These are phyloP conservation scores for Cercophora samala DNA, from an alignment of 495 filamentous ascomycete genomes.

Conservation along the genomic window DNA sequence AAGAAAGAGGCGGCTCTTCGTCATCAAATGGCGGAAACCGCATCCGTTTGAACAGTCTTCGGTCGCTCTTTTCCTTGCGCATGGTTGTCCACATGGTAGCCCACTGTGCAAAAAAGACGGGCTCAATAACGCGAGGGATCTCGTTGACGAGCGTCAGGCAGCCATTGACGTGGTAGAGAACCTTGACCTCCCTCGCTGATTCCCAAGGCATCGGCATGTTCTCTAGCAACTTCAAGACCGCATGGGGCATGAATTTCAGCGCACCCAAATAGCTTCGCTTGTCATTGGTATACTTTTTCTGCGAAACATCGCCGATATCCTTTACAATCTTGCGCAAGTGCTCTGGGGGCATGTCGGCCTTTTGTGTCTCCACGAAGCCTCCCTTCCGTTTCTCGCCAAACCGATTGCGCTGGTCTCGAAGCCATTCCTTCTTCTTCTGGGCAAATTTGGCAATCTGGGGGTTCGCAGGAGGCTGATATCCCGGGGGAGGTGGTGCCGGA, in stretches of 20 bases:
- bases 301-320: slow-evolving; percentile 98
- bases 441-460: slow-evolving; percentile 91
- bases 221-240: slow-evolving; percentile 96
- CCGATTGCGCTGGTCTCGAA: slow-evolving; percentile 84
- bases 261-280: slow-evolving; percentile 97
- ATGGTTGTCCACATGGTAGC: slow-evolving; percentile 99
- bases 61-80: slow-evolving; percentile 95
- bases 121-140: slow-evolving; percentile 93
- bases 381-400: slow-evolving; percentile 97
- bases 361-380: slow-evolving; percentile 95
- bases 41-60: slow-evolving; percentile 98
- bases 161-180: slow-evolving; percentile 97
- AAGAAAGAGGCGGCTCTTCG: slow-evolving; percentile 94
- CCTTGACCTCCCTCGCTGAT: slow-evolving; percentile 90
- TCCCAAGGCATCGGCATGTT: slow-evolving; percentile 99
- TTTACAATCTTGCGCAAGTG: slow-evolving; percentile 97
- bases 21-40: slow-evolving; percentile 98
- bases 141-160: slow-evolving; percentile 98
- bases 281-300: slow-evolving; percentile 98
- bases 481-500: slow-evolving; percentile 81
- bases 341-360: slow-evolving; percentile 98
- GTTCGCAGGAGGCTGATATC: slow-evolving; percentile 79
- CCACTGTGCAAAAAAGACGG: slow-evolving; percentile 98
- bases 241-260: slow-evolving; percentile 99
- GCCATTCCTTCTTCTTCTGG: slow-evolving; percentile 98